Evolutionary conservation across 345 rosid species (phyloP).

Genomic region (Limnanthes douglasii): DNA sequence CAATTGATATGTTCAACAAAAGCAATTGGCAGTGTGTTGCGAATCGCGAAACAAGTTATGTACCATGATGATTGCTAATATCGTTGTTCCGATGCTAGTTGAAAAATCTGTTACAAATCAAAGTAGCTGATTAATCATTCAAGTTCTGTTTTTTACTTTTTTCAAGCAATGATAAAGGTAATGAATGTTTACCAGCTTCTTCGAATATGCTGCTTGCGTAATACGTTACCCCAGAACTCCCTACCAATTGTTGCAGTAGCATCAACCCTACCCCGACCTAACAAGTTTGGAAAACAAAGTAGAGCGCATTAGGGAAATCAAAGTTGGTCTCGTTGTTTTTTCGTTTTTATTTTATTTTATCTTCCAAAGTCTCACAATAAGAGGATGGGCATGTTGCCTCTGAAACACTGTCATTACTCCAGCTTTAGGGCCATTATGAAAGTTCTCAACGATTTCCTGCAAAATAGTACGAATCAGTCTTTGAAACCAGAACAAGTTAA

Average conservation of each 20-base stretch:
- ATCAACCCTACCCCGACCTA: slow-evolving; percentile 52
- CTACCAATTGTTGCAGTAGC: slow-evolving; percentile 49
- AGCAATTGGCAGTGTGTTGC: neutral
- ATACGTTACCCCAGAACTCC: slow-evolving; percentile 21
- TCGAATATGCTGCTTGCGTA: slow-evolving; percentile 34
- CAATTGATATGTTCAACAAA: neutral
- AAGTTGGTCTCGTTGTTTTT: too few relatives aligned
- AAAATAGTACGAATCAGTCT: too few relatives aligned
- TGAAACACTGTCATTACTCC: neutral
- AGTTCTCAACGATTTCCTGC: neutral
- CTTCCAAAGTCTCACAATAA: neutral
- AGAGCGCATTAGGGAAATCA: neutral
- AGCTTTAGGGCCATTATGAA: neutral
- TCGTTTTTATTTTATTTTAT: neutral
- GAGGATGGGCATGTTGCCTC: neutral
- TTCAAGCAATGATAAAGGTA: neutral
- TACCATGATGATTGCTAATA: slow-evolving; percentile 14
- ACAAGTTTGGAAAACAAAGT: neutral
- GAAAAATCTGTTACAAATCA: slow-evolving; percentile 15
- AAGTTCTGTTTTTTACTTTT: neutral
- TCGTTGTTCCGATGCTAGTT: slow-evolving; percentile 11
- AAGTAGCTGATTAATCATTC: neutral
- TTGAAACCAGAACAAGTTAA: too few relatives aligned
- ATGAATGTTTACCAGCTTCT: slow-evolving; percentile 24
- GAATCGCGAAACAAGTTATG: neutral